Base-by-base conservation (phyloP, 176 grass and related monocot species). In the Oryza longistaminata region DNA sequence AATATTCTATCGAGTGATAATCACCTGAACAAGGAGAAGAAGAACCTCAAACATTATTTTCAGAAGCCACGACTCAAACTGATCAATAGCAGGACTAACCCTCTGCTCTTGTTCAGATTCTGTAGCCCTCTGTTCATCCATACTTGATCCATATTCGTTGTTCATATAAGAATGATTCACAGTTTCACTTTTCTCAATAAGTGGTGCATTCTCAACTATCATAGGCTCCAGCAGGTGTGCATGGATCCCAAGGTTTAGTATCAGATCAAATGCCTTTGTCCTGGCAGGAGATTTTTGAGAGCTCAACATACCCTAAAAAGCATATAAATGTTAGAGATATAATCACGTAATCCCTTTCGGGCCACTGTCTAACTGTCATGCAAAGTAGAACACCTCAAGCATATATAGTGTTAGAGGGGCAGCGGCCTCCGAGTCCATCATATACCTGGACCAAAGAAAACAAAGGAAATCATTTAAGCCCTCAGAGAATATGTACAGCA, bases 201-300 rank as follows among this genome's bases (percentile, higher is more conserved):
- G 53, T 26, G 73, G 64, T 44, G 86, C 78, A 92, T 92, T 89
- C 92, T 94, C 93, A 70, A 87, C 86, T 84, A 95, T 75, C 85
- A 98, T 95, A 83, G 93, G 96, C 85, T 98, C 93, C 74, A 98
- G 77, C 45, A 98, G 77, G 88, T 98, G 96, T 86, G 91, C 96
- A 69, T 98, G 96, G 15, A 98, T 85, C 64, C 96, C 96, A 65
- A 98, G 88, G 79, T 98, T 98, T 82, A 98, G 77, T 72, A 98
- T 92, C 27, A 98, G 88, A 94, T 98, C 96, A 90, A 98, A 93
- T 82, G 96, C 96, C 69, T 91, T 88, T 70, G 90, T 93, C 91
- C 94, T 98, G 67, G 91, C 92, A 65, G 90, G 69, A n/a, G 75
- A 83, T 65, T 83, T 95, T 79, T 87, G 77, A 83, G 96, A 98